Conservation (phyloP, 495 filamentous ascomycete species). For the Thozetella sp. region DNA sequence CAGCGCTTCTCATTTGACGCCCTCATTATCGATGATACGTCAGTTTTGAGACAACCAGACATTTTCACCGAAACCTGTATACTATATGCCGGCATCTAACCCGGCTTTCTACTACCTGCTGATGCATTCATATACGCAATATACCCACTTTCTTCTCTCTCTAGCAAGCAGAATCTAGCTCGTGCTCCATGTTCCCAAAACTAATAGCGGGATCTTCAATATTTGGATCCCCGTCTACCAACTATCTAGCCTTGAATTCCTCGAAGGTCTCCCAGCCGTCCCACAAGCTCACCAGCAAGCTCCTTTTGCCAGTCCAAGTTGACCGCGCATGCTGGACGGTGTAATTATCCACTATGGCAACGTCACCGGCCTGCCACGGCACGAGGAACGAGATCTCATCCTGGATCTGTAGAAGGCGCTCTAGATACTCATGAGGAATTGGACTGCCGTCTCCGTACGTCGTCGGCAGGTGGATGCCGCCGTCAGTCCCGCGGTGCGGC, state of each 20-base stretch:
- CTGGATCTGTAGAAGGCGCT: background rate
- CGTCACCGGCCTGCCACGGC: background rate
- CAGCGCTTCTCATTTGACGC: background rate
- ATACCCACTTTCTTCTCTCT: too few species aligned
- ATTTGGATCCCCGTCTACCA: background rate
- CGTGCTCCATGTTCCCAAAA: too few species aligned
- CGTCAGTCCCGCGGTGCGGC: background rate
- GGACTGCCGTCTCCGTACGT: background rate
- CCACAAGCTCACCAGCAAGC: background rate
- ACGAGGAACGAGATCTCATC: background rate
- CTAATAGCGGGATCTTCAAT: too few species aligned
- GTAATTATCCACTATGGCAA: background rate
- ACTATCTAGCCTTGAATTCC: too few species aligned
- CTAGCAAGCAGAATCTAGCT: too few species aligned
- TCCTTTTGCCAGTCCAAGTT: background rate
- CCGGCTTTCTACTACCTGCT: too few species aligned
- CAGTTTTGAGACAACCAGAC: too few species aligned
- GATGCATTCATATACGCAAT: too few species aligned
- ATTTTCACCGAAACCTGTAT: too few species aligned
- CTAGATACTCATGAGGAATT: background rate
- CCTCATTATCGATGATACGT: too few species aligned
- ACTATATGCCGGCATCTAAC: too few species aligned
- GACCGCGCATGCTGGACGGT: background rate
- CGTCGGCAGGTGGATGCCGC: background rate
- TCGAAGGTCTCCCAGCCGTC: background rate